Evolutionary conservation across 306 rosid species (phyloP), one percentile per base, ranked within the genome.

Genomic region (Phaseolus lunatus): DNA sequence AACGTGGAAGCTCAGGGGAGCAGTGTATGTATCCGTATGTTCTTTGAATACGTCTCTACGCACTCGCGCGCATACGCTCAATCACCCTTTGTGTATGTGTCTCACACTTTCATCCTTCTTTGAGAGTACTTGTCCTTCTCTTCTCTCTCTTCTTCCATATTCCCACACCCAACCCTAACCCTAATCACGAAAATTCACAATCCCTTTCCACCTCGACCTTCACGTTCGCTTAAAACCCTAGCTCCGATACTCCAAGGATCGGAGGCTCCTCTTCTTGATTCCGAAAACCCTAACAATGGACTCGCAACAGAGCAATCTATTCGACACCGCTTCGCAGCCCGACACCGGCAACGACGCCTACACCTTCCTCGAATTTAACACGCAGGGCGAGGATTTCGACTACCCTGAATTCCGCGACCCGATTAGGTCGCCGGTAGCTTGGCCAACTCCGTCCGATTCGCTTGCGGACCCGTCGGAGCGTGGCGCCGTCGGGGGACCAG

Each of bases 361-460:
- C 88, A 96, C 99, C 15, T 96, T 96, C 79, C 96, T 96, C 69
- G 99, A 96, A 85, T 96, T 96, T 83, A 96, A 93, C 85, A 92
- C 99, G 1, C 99, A 96, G 73, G 99, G 99, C 27, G 99, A 96
- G 72, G 99, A 93, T 81, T 93, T 92, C 85, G 98, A 96, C 79
- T 96, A 92, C 41, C 97, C 98, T 0, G 99, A 96, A 87, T 96
- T 92, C 33, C 97, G 92, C 12, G 99, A 96, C 88, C 91, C 99
- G 79, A 93, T 91, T 80, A 88, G 98, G 67, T 91, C 99, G 1
- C 81, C 97, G 6, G 95, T 91, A 11, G 83, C 96, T 0, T 96
- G 99, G 99, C 98, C 99, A 4, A 96, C 97, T 5, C 97, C 99
- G 0, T 93, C 99, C 33, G 98, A 93, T 86, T 91, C 97, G 16